Evolutionary conservation across 352 stramenopile species (phyloP).

Genomic region (Phytophthora foliorum): DNA sequence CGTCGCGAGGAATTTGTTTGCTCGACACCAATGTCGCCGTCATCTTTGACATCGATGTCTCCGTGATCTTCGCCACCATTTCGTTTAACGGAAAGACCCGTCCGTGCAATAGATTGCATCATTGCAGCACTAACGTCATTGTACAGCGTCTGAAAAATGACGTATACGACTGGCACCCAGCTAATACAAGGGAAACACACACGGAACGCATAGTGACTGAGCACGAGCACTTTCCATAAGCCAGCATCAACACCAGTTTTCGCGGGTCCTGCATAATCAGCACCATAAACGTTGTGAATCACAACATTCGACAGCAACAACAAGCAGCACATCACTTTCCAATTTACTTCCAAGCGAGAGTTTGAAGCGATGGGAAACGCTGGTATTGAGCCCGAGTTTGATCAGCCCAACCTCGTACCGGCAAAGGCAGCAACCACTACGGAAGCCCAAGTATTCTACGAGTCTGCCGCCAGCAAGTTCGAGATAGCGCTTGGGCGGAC

Average conservation of each 20-base stretch:
- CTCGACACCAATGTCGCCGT: constrained; percentile 16
- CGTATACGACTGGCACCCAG: background rate
- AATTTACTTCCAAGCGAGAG: constrained; percentile 7
- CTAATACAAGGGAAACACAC: no score
- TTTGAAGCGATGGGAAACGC: constrained; percentile 2
- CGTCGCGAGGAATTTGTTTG: background rate
- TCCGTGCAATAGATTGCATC: constrained; percentile 12
- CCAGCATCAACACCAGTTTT: no score
- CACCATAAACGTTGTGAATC: no score
- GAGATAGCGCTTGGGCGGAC: constrained; percentile 23
- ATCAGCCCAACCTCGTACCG: no score
- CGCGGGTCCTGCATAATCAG: no score
- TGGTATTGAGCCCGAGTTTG: background rate
- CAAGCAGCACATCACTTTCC: constrained; percentile 2
- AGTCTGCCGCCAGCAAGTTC: constrained; percentile 17
- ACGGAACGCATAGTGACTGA: no score
- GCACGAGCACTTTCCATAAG: no score
- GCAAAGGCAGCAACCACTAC: background rate
- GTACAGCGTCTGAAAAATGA: background rate
- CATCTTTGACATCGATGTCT: constrained; percentile 16
- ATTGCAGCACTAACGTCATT: constrained; percentile 13
- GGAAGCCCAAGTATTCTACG: constrained; percentile 12
- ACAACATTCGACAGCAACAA: no score
- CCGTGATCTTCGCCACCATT: constrained; percentile 14
- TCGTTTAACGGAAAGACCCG: background rate